Evolutionary conservation across 805 yeast species (phyloP).

Genomic region (Pichia exigua): DNA sequence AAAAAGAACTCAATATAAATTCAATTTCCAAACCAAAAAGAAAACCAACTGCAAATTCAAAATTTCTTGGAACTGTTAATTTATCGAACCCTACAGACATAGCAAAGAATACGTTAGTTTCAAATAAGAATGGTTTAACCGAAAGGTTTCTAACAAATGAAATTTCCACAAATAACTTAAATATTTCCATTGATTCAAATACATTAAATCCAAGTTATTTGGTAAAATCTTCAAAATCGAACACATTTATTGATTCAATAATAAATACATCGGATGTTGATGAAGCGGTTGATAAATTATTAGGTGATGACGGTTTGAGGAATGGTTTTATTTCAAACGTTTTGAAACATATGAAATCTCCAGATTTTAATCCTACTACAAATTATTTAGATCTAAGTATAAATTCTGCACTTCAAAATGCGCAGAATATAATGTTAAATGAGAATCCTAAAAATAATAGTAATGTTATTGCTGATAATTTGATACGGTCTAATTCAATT

Average conservation of each 20-base stretch:
- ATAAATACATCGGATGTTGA: neutral
- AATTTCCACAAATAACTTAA: neutral
- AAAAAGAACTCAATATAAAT: neutral
- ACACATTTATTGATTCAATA: neutral
- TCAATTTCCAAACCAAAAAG: neutral
- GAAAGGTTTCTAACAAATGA: too few relatives aligned
- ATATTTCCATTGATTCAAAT: neutral
- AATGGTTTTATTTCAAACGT: constrained; percentile 8
- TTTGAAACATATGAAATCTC: constrained; percentile 13
- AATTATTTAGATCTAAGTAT: constrained; percentile 8
- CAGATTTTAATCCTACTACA: constrained; percentile 10
- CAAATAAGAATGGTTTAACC: too few relatives aligned
- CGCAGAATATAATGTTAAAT: neutral
- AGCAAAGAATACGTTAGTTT: neutral
- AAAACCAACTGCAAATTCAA: neutral
- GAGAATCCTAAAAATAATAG: neutral
- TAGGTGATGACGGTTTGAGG: neutral
- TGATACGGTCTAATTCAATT: neutral
- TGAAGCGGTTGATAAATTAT: constrained; percentile 6
- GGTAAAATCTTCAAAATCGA: neutral
- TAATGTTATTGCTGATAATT: neutral
- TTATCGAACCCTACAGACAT: neutral
- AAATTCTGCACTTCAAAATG: constrained; percentile 1
- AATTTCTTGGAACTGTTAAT: neutral
- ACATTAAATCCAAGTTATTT: neutral